Evolutionary conservation across 129 eudicot species (phyloP).

Genomic region (Flaveria brownii): DNA sequence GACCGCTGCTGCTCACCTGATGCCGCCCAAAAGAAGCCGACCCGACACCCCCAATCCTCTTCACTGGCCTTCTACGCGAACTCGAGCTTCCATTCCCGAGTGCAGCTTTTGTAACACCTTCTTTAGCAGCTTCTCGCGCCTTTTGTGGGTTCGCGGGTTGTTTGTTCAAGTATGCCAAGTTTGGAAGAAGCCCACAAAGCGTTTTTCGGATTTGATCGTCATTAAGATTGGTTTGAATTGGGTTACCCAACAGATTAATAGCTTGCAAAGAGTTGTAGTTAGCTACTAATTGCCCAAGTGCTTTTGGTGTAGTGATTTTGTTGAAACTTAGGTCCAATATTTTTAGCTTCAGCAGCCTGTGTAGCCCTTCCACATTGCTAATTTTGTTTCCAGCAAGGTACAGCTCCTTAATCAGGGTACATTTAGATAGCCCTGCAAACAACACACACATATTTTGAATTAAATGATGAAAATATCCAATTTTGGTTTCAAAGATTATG

Average conservation of each 20-base stretch:
- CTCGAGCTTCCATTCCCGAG: conserved; percentile 46
- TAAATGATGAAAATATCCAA: background rate
- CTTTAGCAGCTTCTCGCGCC: conserved; percentile 66
- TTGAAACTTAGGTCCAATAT: conserved; percentile 88
- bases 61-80: conserved; percentile 50
- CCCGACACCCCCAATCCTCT: conserved; percentile 45
- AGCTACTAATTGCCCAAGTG: conserved; percentile 87
- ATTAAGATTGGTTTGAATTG: conserved; percentile 64
- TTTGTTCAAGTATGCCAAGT: conserved; percentile 74
- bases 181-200: conserved; percentile 73
- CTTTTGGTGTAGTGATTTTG: conserved; percentile 80
- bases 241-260: conserved; percentile 77
- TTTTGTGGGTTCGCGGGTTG: conserved; percentile 81
- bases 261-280: conserved; percentile 75
- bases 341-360: conserved; percentile 72
- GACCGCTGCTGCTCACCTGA: conserved; percentile 42
- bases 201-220: conserved; percentile 77
- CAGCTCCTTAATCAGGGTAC: conserved; percentile 73
- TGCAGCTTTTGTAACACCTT: conserved; percentile 61
- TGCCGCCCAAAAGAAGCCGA: conserved; percentile 37
- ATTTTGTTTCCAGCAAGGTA: conserved; percentile 89
- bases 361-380: conserved; percentile 82
- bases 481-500: background rate
- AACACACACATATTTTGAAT: background rate
- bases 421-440: conserved; percentile 70